These are phyloP conservation scores for Neofusicoccum kwambonambiense DNA, from an alignment of 2,329 filamentous ascomycete species.

Conservation along the genomic window DNA sequence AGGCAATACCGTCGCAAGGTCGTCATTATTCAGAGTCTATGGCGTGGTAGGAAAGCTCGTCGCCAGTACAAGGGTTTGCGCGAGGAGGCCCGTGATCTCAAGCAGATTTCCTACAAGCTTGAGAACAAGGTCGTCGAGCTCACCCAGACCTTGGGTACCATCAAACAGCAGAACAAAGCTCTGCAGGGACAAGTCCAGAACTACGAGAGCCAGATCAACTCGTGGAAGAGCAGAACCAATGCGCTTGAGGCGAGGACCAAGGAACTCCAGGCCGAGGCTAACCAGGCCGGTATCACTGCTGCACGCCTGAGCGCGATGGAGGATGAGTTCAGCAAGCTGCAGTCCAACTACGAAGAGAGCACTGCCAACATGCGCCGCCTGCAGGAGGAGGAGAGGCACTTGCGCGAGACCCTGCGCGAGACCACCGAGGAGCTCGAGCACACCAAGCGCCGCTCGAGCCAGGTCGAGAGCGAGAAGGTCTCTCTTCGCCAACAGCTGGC, in stretches of 20 bases:
- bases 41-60: conserved; percentile 81
- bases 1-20: conserved; percentile 87
- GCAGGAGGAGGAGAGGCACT: conserved; percentile 86
- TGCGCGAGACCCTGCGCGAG: conserved; percentile 77
- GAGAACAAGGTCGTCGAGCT: conserved; percentile 99
- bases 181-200: conserved; percentile 87
- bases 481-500: conserved; percentile 83
- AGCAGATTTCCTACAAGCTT: conserved; percentile 98
- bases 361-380: conserved; percentile 86
- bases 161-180: conserved; percentile 93
- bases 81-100: conserved; percentile 95
- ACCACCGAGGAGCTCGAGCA: conserved; percentile 80
- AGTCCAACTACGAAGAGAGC: conserved; percentile 86
- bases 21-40: conserved; percentile 85
- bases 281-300: conserved; percentile 93
- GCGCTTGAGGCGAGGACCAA: conserved; percentile 85
- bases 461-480: conserved; percentile 81
- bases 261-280: conserved; percentile 93
- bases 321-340: conserved; percentile 90
- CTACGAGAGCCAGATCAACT: conserved; percentile 94
- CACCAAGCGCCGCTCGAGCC: conserved; percentile 70
- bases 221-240: conserved; percentile 90
- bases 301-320: conserved; percentile 90
- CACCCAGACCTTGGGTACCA: conserved; percentile 85
- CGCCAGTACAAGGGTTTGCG: conserved; percentile 85